Conservation (phyloP, 2,329 filamentous ascomycete species). For the Paecilomyces niveus region DNA sequence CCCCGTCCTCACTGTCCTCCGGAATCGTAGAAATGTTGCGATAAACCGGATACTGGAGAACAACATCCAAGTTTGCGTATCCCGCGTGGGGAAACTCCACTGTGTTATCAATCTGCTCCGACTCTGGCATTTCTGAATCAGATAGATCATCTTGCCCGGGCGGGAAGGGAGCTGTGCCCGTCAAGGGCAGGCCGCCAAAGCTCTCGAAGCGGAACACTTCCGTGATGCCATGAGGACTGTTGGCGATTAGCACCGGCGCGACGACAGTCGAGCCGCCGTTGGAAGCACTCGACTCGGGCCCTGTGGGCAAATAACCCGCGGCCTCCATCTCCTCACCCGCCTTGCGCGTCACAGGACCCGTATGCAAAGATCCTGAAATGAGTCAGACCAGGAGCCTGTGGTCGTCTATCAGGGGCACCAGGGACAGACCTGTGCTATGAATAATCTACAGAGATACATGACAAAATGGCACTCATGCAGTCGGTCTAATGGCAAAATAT, state of each 20-base stretch:
- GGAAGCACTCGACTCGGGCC: neutral
- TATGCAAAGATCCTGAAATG: neutral
- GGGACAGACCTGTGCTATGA: neutral
- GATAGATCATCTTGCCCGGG: neutral
- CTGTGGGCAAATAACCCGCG: neutral
- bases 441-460: neutral
- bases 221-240: neutral
- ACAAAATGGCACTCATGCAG: neutral
- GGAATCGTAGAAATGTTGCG: constrained; percentile 8
- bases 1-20: constrained; percentile 12
- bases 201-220: neutral
- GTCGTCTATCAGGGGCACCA: neutral
- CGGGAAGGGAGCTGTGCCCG: neutral
- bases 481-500: neutral
- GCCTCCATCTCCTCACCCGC: neutral
- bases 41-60: neutral
- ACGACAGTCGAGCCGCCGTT: neutral
- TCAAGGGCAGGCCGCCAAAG: neutral
- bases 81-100: neutral
- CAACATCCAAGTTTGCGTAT: neutral
- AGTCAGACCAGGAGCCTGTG: neutral
- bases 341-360: neutral
- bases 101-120: neutral
- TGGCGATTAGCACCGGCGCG: neutral
- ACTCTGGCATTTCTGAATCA: neutral